Percentiles rank a stretch among this genome's conserved stretches.
Evolutionary conservation across 768 basidiomycete genomes (phyloP).

Genomic region (Hypholoma sublateritium): DNA sequence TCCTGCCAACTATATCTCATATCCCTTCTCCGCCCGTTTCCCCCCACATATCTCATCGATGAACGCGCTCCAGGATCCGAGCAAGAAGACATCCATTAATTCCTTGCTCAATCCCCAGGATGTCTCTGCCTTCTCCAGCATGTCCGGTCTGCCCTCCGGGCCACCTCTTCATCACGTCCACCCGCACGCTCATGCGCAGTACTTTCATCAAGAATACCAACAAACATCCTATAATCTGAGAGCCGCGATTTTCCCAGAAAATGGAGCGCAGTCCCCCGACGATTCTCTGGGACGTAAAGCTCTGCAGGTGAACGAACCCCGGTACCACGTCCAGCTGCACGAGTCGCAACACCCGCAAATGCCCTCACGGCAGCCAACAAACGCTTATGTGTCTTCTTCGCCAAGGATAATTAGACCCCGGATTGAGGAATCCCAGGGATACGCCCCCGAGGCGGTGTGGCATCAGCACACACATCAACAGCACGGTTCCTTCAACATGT

Average conservation of each 20-base stretch:
- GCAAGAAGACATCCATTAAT: conserved; percentile 42
- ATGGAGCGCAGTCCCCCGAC: conserved; percentile 39
- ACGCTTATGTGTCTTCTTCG: conserved; percentile 17
- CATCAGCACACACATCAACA: conserved; percentile 27
- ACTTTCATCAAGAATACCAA: conserved; percentile 24
- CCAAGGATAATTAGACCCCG: conserved; percentile 29
- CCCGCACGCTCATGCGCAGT: conserved; percentile 21
- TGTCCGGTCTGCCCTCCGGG: conserved; percentile 18
- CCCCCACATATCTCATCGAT: conserved; percentile 16
- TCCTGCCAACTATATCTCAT: neutral
- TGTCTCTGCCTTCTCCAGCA: conserved; percentile 23
- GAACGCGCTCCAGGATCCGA: conserved; percentile 34
- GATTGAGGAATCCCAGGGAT: conserved; percentile 26
- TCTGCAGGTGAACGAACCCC: conserved; percentile 10
- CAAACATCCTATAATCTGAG: conserved; percentile 46
- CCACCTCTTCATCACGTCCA: conserved; percentile 16
- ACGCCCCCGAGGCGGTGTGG: conserved; percentile 25
- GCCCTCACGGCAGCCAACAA: neutral
- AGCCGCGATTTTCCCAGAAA: conserved; percentile 38
- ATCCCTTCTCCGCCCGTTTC: conserved; percentile 2
- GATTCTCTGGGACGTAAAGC: conserved; percentile 35
- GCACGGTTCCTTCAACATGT: conserved; percentile 30
- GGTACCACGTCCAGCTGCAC: neutral
- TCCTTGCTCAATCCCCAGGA: conserved; percentile 42
- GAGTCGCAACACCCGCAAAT: conserved; percentile 8